phyloP scores from a whole-genome alignment of 1,139 yeast species.

The Saccharomycopsis hybrid region DNA sequence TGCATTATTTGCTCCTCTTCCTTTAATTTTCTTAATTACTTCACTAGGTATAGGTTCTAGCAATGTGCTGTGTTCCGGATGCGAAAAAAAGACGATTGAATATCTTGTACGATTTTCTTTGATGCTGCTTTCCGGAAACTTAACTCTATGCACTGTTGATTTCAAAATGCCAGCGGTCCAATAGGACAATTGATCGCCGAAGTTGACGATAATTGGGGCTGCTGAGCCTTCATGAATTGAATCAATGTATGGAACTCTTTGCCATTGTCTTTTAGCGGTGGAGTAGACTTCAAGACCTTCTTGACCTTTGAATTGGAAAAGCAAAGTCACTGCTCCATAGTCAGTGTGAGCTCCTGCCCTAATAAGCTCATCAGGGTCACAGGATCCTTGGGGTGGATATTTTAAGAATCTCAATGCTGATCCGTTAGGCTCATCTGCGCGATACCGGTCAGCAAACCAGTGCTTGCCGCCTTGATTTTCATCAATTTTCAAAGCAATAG shows the following conservation, averaged over 20 bases:
- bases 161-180: slow-evolving; percentile 74
- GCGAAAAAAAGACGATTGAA: slow-evolving; percentile 75
- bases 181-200: slow-evolving; percentile 69
- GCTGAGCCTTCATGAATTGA: slow-evolving; percentile 36
- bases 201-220: slow-evolving; percentile 69
- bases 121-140: slow-evolving; percentile 40
- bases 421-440: slow-evolving; percentile 44
- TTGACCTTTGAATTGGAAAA: slow-evolving; percentile 64
- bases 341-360: slow-evolving; percentile 88
- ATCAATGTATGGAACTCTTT: slow-evolving; percentile 24
- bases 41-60: slow-evolving; percentile 69
- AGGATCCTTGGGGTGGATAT: slow-evolving; percentile 54
- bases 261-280: slow-evolving; percentile 31
- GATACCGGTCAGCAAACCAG: slow-evolving; percentile 60
- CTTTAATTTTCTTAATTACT: slow-evolving; percentile 36
- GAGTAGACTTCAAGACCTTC: slow-evolving; percentile 68
- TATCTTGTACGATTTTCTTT: slow-evolving; percentile 57
- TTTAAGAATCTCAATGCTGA: slow-evolving; percentile 63
- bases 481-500: slow-evolving; percentile 54
- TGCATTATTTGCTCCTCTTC: slow-evolving; percentile 40
- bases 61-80: slow-evolving; percentile 62
- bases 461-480: slow-evolving; percentile 38
- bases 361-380: slow-evolving; percentile 48
- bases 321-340: slow-evolving; percentile 64
- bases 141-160: slow-evolving; percentile 68